phyloP scores from a whole-genome alignment of 1,139 yeast genomes.

The Yamadazyma dendronema region DNA sequence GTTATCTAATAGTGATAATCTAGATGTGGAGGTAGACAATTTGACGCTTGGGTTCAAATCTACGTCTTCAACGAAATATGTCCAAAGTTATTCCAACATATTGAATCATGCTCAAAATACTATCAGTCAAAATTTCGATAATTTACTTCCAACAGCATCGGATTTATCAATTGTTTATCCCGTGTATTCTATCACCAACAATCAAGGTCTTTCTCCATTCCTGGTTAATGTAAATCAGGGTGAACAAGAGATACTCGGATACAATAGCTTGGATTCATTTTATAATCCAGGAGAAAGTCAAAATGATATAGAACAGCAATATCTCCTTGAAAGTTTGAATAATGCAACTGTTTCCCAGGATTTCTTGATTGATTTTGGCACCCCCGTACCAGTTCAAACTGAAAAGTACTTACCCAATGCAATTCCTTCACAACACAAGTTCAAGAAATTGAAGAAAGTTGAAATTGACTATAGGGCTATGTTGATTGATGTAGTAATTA shows the following conservation, averaged over 20 bases:
- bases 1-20: not conserved
- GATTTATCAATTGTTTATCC: constrained; percentile 36
- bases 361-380: constrained; percentile 9
- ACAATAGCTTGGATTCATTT: constrained; percentile 2
- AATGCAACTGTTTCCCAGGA: constrained; percentile 13
- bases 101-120: constrained; percentile 17
- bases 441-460: constrained; percentile 13
- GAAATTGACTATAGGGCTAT: constrained; percentile 19
- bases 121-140: constrained; percentile 30
- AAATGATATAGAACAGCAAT: constrained; percentile 11
- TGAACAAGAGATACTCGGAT: constrained; percentile 1
- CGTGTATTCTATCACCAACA: constrained; percentile 29
- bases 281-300: not conserved
- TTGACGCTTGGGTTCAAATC: constrained; percentile 14
- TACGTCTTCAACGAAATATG: constrained; percentile 6
- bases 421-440: constrained; percentile 12
- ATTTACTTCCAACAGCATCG: constrained; percentile 21
- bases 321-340: constrained; percentile 13
- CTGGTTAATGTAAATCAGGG: too few species aligned
- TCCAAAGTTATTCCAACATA: constrained; percentile 17
- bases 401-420: constrained; percentile 22
- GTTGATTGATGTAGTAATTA: constrained; percentile 14
- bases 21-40: constrained; percentile 16
- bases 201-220: constrained; percentile 8
- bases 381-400: constrained; percentile 5